Evolutionary conservation across 1,139 yeast genomes (phyloP).

Genomic region (Lodderomyces oxycetoniae): DNA sequence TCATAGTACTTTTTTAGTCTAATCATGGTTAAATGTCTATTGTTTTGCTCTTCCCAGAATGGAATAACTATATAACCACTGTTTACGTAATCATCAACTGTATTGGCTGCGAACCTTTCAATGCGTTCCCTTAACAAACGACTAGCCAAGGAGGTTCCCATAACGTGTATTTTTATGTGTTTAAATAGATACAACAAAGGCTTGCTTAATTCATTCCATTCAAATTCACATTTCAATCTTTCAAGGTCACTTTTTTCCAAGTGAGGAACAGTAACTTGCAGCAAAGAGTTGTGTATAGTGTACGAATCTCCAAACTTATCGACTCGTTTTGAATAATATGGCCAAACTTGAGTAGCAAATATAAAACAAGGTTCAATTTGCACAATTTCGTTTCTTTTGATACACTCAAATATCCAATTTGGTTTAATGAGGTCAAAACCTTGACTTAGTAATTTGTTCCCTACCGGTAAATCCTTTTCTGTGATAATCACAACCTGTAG

Average conservation of each 20-base stretch:
- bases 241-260: slow-evolving; percentile 6
- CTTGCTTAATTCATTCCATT: slow-evolving; percentile 9
- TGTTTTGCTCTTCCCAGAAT: slow-evolving; percentile 8
- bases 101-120: slow-evolving; percentile 29
- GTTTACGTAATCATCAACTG: slow-evolving; percentile 13
- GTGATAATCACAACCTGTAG: slow-evolving; percentile 38
- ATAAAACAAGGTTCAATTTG: slow-evolving; percentile 60
- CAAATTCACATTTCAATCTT: slow-evolving; percentile 9
- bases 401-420: slow-evolving; percentile 68
- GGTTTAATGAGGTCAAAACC: slow-evolving; percentile 64
- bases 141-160: slow-evolving; percentile 11
- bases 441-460: slow-evolving; percentile 35
- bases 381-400: slow-evolving; percentile 38
- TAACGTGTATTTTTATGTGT: slow-evolving; percentile 22
- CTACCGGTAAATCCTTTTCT: slow-evolving; percentile 45
- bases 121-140: slow-evolving; percentile 20
- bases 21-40: slow-evolving; percentile 6
- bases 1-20: slow-evolving; percentile 16
- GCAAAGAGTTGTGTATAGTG: slow-evolving; percentile 20
- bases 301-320: slow-evolving; percentile 58
- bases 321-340: slow-evolving; percentile 18
- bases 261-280: slow-evolving; percentile 7
- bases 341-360: slow-evolving; percentile 21
- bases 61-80: slow-evolving; percentile 26
- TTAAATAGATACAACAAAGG: slow-evolving; percentile 22